These are phyloP conservation scores for Thraustotheca clavata DNA, from an alignment of 352 stramenopile species.

Conservation along the genomic window DNA sequence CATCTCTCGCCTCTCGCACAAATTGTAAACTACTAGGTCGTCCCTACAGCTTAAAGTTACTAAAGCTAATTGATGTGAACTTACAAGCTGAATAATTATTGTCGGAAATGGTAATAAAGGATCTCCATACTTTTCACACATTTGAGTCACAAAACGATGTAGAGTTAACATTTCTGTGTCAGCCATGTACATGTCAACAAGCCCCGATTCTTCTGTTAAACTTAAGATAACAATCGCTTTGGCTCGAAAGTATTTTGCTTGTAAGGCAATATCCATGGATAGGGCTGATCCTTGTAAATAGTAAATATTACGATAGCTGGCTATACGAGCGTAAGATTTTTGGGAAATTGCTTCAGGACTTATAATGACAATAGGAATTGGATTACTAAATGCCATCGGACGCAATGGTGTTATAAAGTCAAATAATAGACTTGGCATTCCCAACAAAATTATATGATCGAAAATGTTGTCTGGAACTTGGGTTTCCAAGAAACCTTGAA, in stretches of 20 bases:
- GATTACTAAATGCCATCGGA: not conserved
- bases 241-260: constrained; percentile 42
- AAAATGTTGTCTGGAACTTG: constrained; percentile 27
- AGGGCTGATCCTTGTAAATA: constrained; percentile 61
- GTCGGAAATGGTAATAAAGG: not conserved
- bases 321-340: constrained; percentile 10
- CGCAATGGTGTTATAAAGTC: constrained; percentile 47
- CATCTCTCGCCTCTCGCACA: not conserved
- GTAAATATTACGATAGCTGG: constrained; percentile 29
- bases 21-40: constrained; percentile 14
- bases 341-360: constrained; percentile 1
- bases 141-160: constrained; percentile 62
- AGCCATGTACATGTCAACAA: constrained; percentile 58
- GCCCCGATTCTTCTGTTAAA: constrained; percentile 26
- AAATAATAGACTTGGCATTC: constrained; percentile 45
- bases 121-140: constrained; percentile 35
- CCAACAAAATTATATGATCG: constrained; percentile 53
- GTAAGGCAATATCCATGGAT: constrained; percentile 47
- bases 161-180: constrained; percentile 68
- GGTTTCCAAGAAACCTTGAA: not conserved
- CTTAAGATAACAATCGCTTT: constrained; percentile 60
- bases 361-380: constrained; percentile 7
- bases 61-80: not conserved
- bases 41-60: not conserved
- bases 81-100: constrained; percentile 16